Conservation (phyloP, 129 eudicot species). For the Erigeron canadensis region DNA sequence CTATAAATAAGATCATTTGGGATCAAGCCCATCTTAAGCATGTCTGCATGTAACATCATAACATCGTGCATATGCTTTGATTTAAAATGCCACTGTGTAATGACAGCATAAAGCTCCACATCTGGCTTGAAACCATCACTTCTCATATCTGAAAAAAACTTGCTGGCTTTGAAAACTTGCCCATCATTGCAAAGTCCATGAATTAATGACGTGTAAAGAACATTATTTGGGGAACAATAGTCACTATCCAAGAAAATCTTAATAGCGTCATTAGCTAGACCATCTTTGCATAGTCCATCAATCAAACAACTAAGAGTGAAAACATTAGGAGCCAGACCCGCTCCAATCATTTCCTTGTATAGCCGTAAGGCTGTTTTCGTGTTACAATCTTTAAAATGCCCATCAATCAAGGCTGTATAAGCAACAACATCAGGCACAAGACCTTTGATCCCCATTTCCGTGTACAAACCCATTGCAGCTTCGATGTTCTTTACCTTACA, state of each 20-base stretch:
- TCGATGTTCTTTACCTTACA: conserved; percentile 56
- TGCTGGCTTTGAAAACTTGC: conserved; percentile 56
- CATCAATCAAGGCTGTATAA: conserved; percentile 73
- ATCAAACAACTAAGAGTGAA: conserved; percentile 65
- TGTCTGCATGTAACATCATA: conserved; percentile 83
- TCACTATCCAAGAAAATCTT: conserved; percentile 53
- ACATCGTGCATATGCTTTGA: conserved; percentile 40
- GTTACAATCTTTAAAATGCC: conserved; percentile 65
- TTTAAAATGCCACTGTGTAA: conserved; percentile 47
- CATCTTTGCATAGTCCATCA: conserved; percentile 85
- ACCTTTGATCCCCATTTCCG: conserved; percentile 80
- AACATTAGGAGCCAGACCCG: conserved; percentile 55
- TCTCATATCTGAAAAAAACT: conserved; percentile 75
- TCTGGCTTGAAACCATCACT: conserved; percentile 53
- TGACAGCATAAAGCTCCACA: conserved; percentile 43
- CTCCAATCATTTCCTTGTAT: conserved; percentile 64
- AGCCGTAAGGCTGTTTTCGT: conserved; percentile 54
- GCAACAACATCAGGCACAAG: conserved; percentile 69
- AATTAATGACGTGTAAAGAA: conserved; percentile 66
- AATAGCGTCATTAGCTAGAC: conserved; percentile 62
- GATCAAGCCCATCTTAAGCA: conserved; percentile 67
- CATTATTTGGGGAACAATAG: conserved; percentile 36
- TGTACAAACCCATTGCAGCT: conserved; percentile 76
- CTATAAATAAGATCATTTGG: conserved; percentile 42
- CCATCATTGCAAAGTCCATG: conserved; percentile 71